Base-by-base conservation (phyloP, 805 yeast species). In the Candida suzukii region DNA sequence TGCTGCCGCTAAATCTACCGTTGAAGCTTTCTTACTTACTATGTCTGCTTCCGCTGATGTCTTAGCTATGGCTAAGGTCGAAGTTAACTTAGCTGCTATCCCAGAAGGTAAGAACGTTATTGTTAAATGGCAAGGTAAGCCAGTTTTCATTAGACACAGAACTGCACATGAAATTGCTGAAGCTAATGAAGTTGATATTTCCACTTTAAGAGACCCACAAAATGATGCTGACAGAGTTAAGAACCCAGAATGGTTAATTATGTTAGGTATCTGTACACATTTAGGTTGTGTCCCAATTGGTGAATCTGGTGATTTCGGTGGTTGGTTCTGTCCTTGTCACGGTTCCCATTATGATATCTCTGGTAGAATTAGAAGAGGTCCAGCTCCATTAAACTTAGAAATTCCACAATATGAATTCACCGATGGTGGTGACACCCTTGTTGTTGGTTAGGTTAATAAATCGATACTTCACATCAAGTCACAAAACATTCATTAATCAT, bases 271-370 rank as follows among this genome's bases (percentile, higher is more conserved):
- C 67, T 93, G 99, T 78, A 93, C 99, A 54, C 99, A 93, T 69
- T 82, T 93, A 76, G 99, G 99, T 68, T 93, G 99, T 83, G 99
- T 93, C 48, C 99, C 99, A 55, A 93, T 93, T 61, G 99, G 99
- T 66, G 98, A 93, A 74, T 83, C 97, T 53, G 99, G 99, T 73
- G 99, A 93, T 70, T 93, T 78, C 58, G 98, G 97, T 67, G 99
- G 99, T 67, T 93, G 99, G 99, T 93, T 93, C 91, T 93, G 99
- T 72, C 99, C 99, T 53, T 93, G 99, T 76, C 99, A 95, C 78
- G 99, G 99, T 79, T 91, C 98, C 64, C 99, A 95, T 71, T 93
- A 93, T 72, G 99, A 93, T 73, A 95, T 95, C 73, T 90, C 97
- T 50, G 99, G 99, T 69, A 91, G 99, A 83, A 91, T 93, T 66